Evolutionary conservation across 108 stramenopile species (phyloP), one percentile per base, ranked within the genome.

Genomic region (Fragilaria radians): DNA sequence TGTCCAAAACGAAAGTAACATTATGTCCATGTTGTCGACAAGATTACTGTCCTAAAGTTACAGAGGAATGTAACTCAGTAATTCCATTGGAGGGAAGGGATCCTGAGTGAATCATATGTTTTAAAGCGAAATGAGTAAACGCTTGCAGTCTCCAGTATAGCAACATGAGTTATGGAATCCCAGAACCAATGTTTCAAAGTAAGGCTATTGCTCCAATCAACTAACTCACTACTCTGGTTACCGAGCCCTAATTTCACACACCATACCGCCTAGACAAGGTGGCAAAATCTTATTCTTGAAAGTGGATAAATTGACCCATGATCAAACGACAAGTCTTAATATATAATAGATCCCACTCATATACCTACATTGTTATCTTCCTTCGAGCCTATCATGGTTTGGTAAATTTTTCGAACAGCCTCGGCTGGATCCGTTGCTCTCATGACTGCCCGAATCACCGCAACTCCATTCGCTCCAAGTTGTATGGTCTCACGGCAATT

Each of bases 391-490:
- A 22, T 57, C 88, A 89, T 86, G 18, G 32, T 62, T 7, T 26
- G 31, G 11, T 73, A 67, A 55, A 89, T 77, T 0, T 30, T 30
- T 29, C 57, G 24, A 4, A 80, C 81, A 7, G 53, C 54, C 14
- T 52, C 52, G 1, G 57, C 50, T 9, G 89, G 89, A 73, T 82
- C 70, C 2, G 55, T 30, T 2, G 89, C 78, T 53, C 71, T 74
- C 65, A 87, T 48, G 22, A 91, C 79, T 11, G 86, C 60, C 45
- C 86, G 79, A 68, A 91, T 91, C 5, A 70, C 68, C 7, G 85
- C 89, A n/a, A 87, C 82, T 25, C 89, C 89, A 65, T 87, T 80
- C 1, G 89, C 89, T 19, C 83, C 89, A 59, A 46, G 54, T 7
- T 46, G 58, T 5, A 89, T 73, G 22, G 88, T 85, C 28, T 78